Evolutionary conservation across 1,284 basidiomycete species (phyloP).

Genomic region (Athelia psychrophila): DNA sequence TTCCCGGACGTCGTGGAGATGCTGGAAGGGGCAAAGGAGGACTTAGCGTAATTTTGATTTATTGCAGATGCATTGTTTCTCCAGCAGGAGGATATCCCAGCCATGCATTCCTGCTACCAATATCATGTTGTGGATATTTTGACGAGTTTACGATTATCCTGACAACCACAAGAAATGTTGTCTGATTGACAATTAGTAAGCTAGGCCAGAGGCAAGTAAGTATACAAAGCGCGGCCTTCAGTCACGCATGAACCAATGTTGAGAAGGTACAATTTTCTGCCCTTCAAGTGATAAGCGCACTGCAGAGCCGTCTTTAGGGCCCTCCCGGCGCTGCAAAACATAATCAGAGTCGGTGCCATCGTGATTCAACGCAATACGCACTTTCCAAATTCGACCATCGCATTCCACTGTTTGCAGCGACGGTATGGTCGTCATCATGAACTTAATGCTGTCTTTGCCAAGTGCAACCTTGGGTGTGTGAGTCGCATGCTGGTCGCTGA

Average conservation of each 20-base stretch:
- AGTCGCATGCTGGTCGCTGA: slow-evolving; percentile 38
- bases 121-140: too few species aligned
- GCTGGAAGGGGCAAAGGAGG: not conserved
- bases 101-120: too few species aligned
- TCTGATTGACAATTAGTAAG: too few species aligned
- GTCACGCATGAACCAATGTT: slow-evolving; percentile 4
- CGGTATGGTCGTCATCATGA: slow-evolving; percentile 39
- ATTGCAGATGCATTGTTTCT: too few species aligned
- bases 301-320: slow-evolving; percentile 1
- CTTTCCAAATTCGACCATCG: slow-evolving; percentile 57
- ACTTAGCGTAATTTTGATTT: too few species aligned
- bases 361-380: slow-evolving; percentile 22
- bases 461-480: slow-evolving; percentile 43
- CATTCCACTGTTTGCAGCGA: slow-evolving; percentile 47
- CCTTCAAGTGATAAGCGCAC: not conserved
- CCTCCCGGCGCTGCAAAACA: not conserved
- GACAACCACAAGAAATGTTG: too few species aligned
- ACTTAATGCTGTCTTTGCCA: slow-evolving; percentile 36
- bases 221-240: not conserved
- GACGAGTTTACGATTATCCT: too few species aligned
- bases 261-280: not conserved
- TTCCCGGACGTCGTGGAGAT: not conserved
- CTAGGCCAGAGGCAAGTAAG: not conserved
- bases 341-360: not conserved
- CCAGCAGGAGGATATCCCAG: too few species aligned